Conservation (phyloP, 2,329 filamentous ascomycete species). For the Hansfordia pulvinata region DNA sequence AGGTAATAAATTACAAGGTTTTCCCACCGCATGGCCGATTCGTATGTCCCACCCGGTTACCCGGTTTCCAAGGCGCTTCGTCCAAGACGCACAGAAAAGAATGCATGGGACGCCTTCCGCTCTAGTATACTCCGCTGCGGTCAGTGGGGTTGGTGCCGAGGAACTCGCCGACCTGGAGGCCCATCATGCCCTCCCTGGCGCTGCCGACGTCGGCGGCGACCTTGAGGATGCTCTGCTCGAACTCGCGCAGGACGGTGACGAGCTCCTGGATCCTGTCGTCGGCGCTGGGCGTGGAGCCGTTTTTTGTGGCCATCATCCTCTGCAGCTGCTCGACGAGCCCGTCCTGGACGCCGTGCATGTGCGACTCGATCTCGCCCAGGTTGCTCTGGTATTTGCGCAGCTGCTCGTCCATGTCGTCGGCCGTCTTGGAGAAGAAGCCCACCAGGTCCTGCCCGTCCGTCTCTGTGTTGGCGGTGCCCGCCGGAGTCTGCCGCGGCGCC, state of each 20-base stretch:
- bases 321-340: slow-evolving; percentile 46
- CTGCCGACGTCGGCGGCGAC: slow-evolving; percentile 47
- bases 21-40: too few relatives aligned
- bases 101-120: too few relatives aligned
- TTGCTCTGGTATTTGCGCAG: slow-evolving; percentile 43
- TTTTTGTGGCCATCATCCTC: slow-evolving; percentile 29
- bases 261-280: slow-evolving; percentile 36
- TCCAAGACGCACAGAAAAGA: too few relatives aligned
- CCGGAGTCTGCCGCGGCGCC: slow-evolving; percentile 22
- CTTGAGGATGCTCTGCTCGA: slow-evolving; percentile 50
- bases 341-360: slow-evolving; percentile 49
- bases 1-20: too few relatives aligned
- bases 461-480: slow-evolving; percentile 27
- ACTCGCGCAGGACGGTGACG: slow-evolving; percentile 46
- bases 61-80: too few relatives aligned
- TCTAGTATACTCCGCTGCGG: too few relatives aligned
- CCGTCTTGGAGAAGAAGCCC: slow-evolving; percentile 50
- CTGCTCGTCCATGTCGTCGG: slow-evolving; percentile 46
- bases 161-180: slow-evolving; percentile 37
- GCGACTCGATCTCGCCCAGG: slow-evolving; percentile 50
- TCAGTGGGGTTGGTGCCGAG: too few relatives aligned
- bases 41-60: too few relatives aligned
- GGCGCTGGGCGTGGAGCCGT: slow-evolving; percentile 19
- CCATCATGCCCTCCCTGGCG: slow-evolving; percentile 46
- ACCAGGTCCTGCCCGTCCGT: slow-evolving; percentile 46